Evolutionary conservation across 2,329 filamentous ascomycete genomes (phyloP), one percentile per base, ranked within the genome.

Genomic region (Aspergillus aculeatus): DNA sequence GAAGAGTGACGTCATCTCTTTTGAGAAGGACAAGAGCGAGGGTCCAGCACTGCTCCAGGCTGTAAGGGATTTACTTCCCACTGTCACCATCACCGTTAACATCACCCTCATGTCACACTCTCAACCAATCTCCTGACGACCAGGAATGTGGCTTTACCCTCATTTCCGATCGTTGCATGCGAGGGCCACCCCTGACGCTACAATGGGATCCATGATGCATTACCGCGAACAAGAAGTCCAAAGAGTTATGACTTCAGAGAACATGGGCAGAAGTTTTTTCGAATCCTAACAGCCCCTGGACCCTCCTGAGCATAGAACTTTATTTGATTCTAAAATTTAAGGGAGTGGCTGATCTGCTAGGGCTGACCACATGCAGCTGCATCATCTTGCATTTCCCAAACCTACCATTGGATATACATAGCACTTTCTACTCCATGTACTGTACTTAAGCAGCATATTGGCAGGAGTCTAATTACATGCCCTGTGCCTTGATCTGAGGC

Each of bases 191-290:
- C 53, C 23, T 47, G 24, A 54, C 31, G 52, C 35, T 31, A 21
- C 47, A 16, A 10, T 23, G 53, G n/a, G 26, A 48, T 5, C 24
- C 16, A 48, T 55, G 53, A 55, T 55, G 53, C 53, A 55, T 26
- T 31, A 21, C 9, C 48, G 53, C 24, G 26, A n/a, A 12, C n/a
- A 21, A 11, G 29, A 47, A 26, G 5, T 24, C 21, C 19, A 48
- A 19, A 26, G 41, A 44, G 16, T 16, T 16, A 44, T 44, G 38
- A 44, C 38, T 55, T 12, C 41, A 48, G 47, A 21, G 53, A 55
- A 48, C 23, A 21, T 29, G 19, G 53, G 41, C 21, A 24, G 44
- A 55, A 55, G 41, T 9, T 52, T 29, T 38, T 55, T 48, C 26
- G 41, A 48, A 23, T 23, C 9, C 26, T 29, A 29, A 9, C 7